These are phyloP conservation scores for Leucocoprinus leucothites DNA, from an alignment of 768 basidiomycete species.

Conservation along the genomic window DNA sequence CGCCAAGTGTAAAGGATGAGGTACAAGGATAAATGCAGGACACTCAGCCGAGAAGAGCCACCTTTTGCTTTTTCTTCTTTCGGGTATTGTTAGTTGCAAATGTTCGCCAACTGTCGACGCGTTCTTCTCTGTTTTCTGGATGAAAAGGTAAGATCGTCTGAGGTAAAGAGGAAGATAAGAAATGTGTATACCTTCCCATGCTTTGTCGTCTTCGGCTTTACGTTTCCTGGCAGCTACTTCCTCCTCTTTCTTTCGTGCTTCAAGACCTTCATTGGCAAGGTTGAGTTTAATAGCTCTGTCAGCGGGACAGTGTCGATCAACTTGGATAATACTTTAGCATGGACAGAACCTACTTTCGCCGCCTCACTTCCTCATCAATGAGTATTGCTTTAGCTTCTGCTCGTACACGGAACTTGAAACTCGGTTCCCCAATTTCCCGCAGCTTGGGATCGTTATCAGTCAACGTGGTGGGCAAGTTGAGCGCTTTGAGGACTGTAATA, in stretches of 20 bases:
- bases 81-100: conserved; percentile 62
- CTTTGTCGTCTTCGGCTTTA: conserved; percentile 84
- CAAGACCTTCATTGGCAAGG: conserved; percentile 86
- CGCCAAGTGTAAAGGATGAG: conserved; percentile 7
- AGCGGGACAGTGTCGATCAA: conserved; percentile 7
- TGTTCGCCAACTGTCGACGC: conserved; percentile 81
- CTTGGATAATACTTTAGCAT: neutral
- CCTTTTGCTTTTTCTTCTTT: conserved; percentile 84
- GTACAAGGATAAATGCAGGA: conserved; percentile 9
- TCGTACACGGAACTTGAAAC: conserved; percentile 65
- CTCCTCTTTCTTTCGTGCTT: conserved; percentile 91
- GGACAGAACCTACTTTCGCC: conserved; percentile 65
- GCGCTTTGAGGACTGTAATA: conserved; percentile 55
- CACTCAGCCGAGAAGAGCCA: conserved; percentile 58
- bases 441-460: conserved; percentile 58
- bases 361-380: conserved; percentile 85
- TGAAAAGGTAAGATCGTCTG: neutral
- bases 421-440: conserved; percentile 46
- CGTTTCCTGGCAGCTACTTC: conserved; percentile 75
- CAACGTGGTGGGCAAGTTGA: conserved; percentile 59
- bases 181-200: conserved; percentile 73
- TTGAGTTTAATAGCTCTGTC: conserved; percentile 85
- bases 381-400: conserved; percentile 78
- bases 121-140: conserved; percentile 70
- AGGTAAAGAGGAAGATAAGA: conserved; percentile 1